These are phyloP conservation scores for Boletus eberwhitei DNA, from an alignment of 768 basidiomycete species.

Conservation along the genomic window DNA sequence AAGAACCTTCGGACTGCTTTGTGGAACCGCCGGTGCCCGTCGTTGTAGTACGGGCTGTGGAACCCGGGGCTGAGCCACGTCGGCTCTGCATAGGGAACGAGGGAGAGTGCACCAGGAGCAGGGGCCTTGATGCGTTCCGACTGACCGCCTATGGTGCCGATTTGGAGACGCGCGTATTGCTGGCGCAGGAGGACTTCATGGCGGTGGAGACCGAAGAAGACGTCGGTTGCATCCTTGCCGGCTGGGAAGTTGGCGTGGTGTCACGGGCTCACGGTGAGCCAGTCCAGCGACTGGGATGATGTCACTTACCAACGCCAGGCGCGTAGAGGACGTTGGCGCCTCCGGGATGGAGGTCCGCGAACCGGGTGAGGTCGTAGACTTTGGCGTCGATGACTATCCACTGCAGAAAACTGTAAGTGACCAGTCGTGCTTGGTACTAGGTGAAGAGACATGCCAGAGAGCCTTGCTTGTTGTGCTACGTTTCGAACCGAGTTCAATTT, in stretches of 20 bases:
- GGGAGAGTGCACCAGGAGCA: slow-evolving; percentile 60
- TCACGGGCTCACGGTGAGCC: neutral
- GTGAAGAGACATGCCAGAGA: slow-evolving; percentile 56
- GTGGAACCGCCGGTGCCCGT: slow-evolving; percentile 73
- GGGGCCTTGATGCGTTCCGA: slow-evolving; percentile 52
- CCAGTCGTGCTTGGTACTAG: neutral
- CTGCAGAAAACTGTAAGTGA: slow-evolving; percentile 33
- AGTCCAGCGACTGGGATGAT: neutral
- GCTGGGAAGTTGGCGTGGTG: slow-evolving; percentile 34
- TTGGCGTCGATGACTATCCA: slow-evolving; percentile 82
- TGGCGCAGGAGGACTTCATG: slow-evolving; percentile 75
- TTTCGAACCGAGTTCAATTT: neutral
- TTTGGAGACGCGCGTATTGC: slow-evolving; percentile 67
- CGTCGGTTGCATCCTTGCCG: slow-evolving; percentile 71
- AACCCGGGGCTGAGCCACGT: slow-evolving; percentile 72
- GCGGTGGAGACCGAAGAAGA: slow-evolving; percentile 84
- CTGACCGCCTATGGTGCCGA: slow-evolving; percentile 60
- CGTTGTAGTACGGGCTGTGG: slow-evolving; percentile 74
- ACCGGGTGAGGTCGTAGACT: slow-evolving; percentile 79
- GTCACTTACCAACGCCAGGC: slow-evolving; percentile 55
- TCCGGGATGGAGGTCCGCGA: slow-evolving; percentile 82
- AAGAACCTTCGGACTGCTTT: slow-evolving; percentile 73
- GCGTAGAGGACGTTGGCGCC: slow-evolving; percentile 73
- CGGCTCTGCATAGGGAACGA: slow-evolving; percentile 83
- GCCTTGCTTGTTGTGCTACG: slow-evolving; percentile 82